Evolutionary conservation across 768 basidiomycete genomes (phyloP), one percentile per base, ranked within the genome.

Genomic region (Clathrus columnatus): DNA sequence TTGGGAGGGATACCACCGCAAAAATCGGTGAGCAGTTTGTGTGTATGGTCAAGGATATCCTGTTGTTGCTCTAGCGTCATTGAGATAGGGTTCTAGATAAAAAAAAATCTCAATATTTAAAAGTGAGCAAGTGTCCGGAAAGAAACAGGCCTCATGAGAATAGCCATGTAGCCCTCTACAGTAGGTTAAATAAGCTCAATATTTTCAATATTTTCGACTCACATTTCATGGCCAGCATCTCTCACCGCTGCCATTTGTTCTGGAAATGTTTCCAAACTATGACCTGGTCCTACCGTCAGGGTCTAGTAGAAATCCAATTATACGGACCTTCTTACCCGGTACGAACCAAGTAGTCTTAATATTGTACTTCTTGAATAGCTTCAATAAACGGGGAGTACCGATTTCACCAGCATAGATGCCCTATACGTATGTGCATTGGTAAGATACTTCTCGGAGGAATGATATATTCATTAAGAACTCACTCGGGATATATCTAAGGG

Each of bases 361-460:
- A n/a, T 73, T 70, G 64, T 84, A 84, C 67, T 86, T 87, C 28
- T 75, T 70, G 68, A 88, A 87, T 20, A 87, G 67, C 67, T 85
- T 86, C 60, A 88, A 71, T 7, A 88, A 72, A 14, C 85, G 78
- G 5, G 79, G 80, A 0, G 76, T 71, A 2, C 87, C 86, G 26
- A 90, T 83, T 64, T 87, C 85, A 17, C 86, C 87, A 0, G 87
- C 84, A 61, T 78, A 88, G 72, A 86, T 78, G 7, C 85, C 85
- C 77, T 73, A 43, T 8, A 28, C 29, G 32, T 24, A 71, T 36
- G n/a, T 28, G 49, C 18, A 51, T 47, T 20, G 47, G 10, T 11
- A 17, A 48, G 11, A 47, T 51, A 54, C 44, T 23, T 21, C n/a
- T n/a, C n/a, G n/a, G 29, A 28, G 43, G 20, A 14, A 23, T 5